These are phyloP conservation scores for Tephrocybe sp. DNA, from an alignment of 768 basidiomycete genomes.

Conservation along the genomic window DNA sequence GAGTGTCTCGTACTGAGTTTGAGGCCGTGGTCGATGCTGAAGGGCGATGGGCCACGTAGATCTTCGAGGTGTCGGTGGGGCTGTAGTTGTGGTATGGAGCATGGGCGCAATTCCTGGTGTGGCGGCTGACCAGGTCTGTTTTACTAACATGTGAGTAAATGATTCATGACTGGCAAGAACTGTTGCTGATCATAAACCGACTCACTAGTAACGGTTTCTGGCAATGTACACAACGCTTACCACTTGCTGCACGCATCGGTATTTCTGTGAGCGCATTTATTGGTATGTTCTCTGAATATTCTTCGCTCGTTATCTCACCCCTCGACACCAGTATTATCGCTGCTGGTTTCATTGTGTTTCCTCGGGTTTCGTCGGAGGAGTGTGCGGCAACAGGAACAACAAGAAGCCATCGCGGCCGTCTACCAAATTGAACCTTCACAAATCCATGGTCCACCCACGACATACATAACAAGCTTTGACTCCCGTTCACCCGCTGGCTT, in stretches of 20 bases:
- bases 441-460: conserved; percentile 18
- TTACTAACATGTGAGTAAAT: conserved; percentile 15
- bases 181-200: background rate
- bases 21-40: background rate
- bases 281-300: conserved; percentile 5
- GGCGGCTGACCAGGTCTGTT: conserved; percentile 20
- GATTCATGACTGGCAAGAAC: background rate
- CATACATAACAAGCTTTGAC: conserved; percentile 18
- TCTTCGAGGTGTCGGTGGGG: conserved; percentile 14
- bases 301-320: background rate
- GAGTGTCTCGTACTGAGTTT: background rate
- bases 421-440: conserved; percentile 21
- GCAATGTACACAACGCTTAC: conserved; percentile 15
- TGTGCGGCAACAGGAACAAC: conserved; percentile 6
- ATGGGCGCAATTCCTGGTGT: conserved; percentile 16
- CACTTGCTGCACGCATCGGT: conserved; percentile 16
- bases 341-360: conserved; percentile 11
- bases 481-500: conserved; percentile 13
- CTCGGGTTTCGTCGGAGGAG: conserved; percentile 13
- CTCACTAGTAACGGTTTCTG: conserved; percentile 15
- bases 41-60: background rate
- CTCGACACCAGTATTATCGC: conserved; percentile 7
- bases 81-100: conserved; percentile 11
- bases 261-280: conserved; percentile 14
- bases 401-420: conserved; percentile 16